Evolutionary conservation across 176 grass and related monocot genomes (phyloP), one percentile per base, ranked within the genome.

Genomic region (barley (Hordeum vulgare)): DNA sequence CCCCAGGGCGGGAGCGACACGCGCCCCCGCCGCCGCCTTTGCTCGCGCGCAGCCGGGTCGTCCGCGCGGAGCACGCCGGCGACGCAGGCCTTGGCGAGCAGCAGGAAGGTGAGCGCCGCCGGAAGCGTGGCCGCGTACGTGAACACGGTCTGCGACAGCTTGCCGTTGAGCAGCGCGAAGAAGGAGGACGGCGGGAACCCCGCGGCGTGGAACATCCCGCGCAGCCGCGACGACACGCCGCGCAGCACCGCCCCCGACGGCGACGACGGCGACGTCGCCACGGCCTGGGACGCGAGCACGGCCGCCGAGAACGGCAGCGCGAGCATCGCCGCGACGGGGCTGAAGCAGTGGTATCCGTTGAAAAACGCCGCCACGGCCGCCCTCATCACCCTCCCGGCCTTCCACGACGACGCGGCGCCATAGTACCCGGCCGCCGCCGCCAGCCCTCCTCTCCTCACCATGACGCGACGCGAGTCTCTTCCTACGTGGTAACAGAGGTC

Each of bases 81-180:
- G 28, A 99, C 79, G 79, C 75, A 86, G 37, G 96, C 88, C 65
- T 96, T 95, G 80, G 96, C 96, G 71, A 94, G 59, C 5, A 99
- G 85, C 11, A 94, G 70, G 84, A 96, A 92, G 3, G 93, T 94
- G 47, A 96, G 72, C 21, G 91, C 44, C 69, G 89, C 81, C 24
- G 96, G 96, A 13, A 99, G 78, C 65, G 93, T 86, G 31, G 77
- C 58, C 3, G 77, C 20, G 85, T 84, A 99, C 12, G 93, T 83
- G 85, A 92, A 92, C 23, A 92, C 74, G 7, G 96, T 94, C 82
- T 96, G 91, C 11, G 96, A 81, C 28, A 99, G 89, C 89, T 96
- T 99, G 53, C 85, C 76, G 56, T 90, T 88, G 71, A 99, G 85
- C 18, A 99, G 83, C 39, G 85, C 25, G 74, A 96, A 96, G 86